Conservation (phyloP, 495 filamentous ascomycete species). For the Apiosordaria backusii region DNA sequence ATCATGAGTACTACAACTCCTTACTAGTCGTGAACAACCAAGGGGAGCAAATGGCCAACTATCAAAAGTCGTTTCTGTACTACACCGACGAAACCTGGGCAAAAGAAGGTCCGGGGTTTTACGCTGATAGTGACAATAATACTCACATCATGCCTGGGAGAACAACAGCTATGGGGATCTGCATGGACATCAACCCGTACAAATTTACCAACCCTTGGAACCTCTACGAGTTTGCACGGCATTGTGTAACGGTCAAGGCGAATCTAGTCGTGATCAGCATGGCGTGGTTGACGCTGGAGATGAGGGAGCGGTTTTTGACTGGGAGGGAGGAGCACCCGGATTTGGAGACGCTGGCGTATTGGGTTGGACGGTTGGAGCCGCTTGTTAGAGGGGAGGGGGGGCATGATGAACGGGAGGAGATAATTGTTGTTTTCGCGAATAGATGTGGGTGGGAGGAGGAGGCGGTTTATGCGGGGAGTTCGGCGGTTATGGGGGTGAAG, state of each 20-base stretch:
- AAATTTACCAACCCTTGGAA: slow-evolving; percentile 72
- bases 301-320: slow-evolving; percentile 43
- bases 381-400: slow-evolving; percentile 55
- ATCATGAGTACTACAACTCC: slow-evolving; percentile 70
- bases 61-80: slow-evolving; percentile 87
- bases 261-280: slow-evolving; percentile 78
- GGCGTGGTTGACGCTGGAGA: slow-evolving; percentile 76
- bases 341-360: slow-evolving; percentile 79
- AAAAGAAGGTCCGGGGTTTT: slow-evolving; percentile 68
- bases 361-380: slow-evolving; percentile 75
- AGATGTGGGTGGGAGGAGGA: slow-evolving; percentile 68
- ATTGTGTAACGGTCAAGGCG: slow-evolving; percentile 60
- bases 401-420: slow-evolving; percentile 46
- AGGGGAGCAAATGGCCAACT: slow-evolving; percentile 73
- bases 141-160: slow-evolving; percentile 25
- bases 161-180: slow-evolving; percentile 81
- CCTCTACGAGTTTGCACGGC: slow-evolving; percentile 79
- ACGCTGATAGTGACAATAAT: slow-evolving; percentile 3
- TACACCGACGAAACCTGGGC: slow-evolving; percentile 73
- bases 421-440: slow-evolving; percentile 79
- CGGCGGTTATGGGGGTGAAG: slow-evolving; percentile 72
- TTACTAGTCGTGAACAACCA: slow-evolving; percentile 70
- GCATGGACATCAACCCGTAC: slow-evolving; percentile 53
- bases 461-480: slow-evolving; percentile 83
- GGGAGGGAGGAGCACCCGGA: slow-evolving; percentile 56